These are phyloP conservation scores for Colletotrichum tropicicola DNA, from an alignment of 2,329 filamentous ascomycete genomes.

Conservation along the genomic window DNA sequence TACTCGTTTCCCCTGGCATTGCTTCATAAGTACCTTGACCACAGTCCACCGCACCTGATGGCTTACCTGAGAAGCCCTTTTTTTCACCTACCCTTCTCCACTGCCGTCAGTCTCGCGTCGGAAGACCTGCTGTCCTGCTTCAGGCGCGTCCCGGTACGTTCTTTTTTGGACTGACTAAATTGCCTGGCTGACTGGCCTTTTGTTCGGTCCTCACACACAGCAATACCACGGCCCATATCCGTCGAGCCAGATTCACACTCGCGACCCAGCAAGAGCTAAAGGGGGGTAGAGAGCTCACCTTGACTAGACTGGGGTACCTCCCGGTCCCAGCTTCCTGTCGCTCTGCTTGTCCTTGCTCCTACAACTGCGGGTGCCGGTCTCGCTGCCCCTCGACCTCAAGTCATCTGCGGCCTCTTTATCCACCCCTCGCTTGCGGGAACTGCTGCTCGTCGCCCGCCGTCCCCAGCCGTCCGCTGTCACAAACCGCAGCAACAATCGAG, in stretches of 20 bases:
- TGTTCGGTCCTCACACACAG: background rate
- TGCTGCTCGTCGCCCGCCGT: conserved; percentile 13
- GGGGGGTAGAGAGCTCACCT: conserved; percentile 18
- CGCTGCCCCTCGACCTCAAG: conserved; percentile 30
- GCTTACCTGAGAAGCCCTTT: conserved; percentile 11
- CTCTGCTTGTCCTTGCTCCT: conserved; percentile 19
- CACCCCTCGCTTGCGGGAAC: conserved; percentile 26
- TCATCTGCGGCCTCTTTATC: conserved; percentile 18
- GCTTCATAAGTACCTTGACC: conserved; percentile 27
- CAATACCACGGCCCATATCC: conserved; percentile 4
- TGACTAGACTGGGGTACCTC: conserved; percentile 11
- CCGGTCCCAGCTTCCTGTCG: conserved; percentile 6
- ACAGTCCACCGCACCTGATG: conserved; percentile 20
- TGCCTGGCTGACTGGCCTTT: background rate
- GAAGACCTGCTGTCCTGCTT: conserved; percentile 20
- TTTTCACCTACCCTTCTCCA: conserved; percentile 27
- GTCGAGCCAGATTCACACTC: background rate
- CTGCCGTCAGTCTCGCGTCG: conserved; percentile 24
- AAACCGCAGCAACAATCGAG: conserved; percentile 26
- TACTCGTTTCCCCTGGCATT: conserved; percentile 15
- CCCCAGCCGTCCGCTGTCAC: conserved; percentile 19
- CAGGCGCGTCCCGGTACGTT: conserved; percentile 7
- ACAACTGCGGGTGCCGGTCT: conserved; percentile 28
- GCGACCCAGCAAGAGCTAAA: conserved; percentile 10
- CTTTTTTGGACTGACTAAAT: background rate